phyloP scores from a whole-genome alignment of 805 yeast species.

The Candida chilensis region DNA sequence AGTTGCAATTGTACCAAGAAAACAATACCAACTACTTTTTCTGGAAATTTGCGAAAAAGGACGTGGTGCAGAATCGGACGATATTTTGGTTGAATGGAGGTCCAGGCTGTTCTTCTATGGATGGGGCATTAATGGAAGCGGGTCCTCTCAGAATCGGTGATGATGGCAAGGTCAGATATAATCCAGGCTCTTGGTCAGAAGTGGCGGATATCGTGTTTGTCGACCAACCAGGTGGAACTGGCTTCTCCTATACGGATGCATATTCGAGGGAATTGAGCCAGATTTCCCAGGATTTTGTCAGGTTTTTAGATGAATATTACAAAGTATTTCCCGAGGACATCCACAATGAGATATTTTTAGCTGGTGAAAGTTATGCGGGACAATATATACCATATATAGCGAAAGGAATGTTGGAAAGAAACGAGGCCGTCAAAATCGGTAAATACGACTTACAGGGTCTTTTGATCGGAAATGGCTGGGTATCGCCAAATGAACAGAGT shows the following conservation, averaged over 20 bases:
- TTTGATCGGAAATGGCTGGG: slow-evolving; percentile 90
- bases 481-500: slow-evolving; percentile 81
- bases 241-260: slow-evolving; percentile 60
- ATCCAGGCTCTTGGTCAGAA: slow-evolving; percentile 79
- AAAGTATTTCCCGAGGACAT: slow-evolving; percentile 65
- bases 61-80: slow-evolving; percentile 30
- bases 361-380: slow-evolving; percentile 97
- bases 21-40: slow-evolving; percentile 59
- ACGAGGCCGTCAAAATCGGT: slow-evolving; percentile 11
- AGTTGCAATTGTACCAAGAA: slow-evolving; percentile 45
- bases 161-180: slow-evolving; percentile 33
- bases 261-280: slow-evolving; percentile 46
- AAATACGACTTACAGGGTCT: slow-evolving; percentile 44
- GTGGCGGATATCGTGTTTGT: slow-evolving; percentile 73
- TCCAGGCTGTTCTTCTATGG: slow-evolving; percentile 98
- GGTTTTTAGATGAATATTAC: slow-evolving; percentile 60
- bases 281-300: slow-evolving; percentile 54
- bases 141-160: slow-evolving; percentile 74
- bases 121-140: slow-evolving; percentile 87
- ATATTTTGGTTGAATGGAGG: slow-evolving; percentile 96
- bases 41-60: slow-evolving; percentile 51
- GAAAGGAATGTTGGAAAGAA: slow-evolving; percentile 41
- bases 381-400: slow-evolving; percentile 92
- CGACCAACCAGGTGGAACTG: slow-evolving; percentile 95
- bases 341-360: slow-evolving; percentile 58